Percentiles rank a stretch among this genome's conserved stretches.
These are phyloP conservation scores for Hyphodiscus sp. DNA, from an alignment of 2,329 filamentous ascomycete genomes.

Conservation along the genomic window DNA sequence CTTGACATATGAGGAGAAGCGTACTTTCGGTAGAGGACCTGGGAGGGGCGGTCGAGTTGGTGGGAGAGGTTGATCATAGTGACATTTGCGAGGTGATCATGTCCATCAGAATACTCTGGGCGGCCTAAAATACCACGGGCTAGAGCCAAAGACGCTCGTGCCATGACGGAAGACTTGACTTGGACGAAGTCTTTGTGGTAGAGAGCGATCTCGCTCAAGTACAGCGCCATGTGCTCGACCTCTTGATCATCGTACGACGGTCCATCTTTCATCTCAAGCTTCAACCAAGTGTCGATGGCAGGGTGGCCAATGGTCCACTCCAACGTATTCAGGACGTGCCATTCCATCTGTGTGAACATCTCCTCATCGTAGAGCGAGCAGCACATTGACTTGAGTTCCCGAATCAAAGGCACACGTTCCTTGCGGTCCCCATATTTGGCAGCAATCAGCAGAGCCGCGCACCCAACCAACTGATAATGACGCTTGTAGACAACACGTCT, in stretches of 20 bases:
- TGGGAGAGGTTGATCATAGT: conserved; percentile 49
- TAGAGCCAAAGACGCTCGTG: conserved; percentile 77
- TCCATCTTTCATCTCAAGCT: conserved; percentile 73
- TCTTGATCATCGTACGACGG: conserved; percentile 68
- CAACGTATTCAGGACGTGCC: conserved; percentile 96
- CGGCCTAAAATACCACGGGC: conserved; percentile 80
- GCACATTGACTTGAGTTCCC: conserved; percentile 98
- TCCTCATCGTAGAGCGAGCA: conserved; percentile 96
- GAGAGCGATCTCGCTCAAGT: conserved; percentile 89
- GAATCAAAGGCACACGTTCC: conserved; percentile 94
- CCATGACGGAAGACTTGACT: conserved; percentile 83
- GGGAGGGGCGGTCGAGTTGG: conserved; percentile 59
- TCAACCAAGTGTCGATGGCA: conserved; percentile 89
- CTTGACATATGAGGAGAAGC: conserved; percentile 57
- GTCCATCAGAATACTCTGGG: conserved; percentile 64
- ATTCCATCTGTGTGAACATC: conserved; percentile 99
- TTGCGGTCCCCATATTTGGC: conserved; percentile 99
- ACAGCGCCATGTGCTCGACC: conserved; percentile 89
- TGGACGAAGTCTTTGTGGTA: conserved; percentile 98
- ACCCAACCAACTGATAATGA: conserved; percentile 96
- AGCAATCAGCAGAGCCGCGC: conserved; percentile 89
- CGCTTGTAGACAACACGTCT: conserved; percentile 97
- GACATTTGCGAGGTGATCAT: conserved; percentile 63
- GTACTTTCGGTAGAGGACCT: conserved; percentile 63
- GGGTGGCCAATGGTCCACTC: conserved; percentile 96